phyloP scores from a whole-genome alignment of 2,329 filamentous ascomycete species.

The Verticillium dahliae region DNA sequence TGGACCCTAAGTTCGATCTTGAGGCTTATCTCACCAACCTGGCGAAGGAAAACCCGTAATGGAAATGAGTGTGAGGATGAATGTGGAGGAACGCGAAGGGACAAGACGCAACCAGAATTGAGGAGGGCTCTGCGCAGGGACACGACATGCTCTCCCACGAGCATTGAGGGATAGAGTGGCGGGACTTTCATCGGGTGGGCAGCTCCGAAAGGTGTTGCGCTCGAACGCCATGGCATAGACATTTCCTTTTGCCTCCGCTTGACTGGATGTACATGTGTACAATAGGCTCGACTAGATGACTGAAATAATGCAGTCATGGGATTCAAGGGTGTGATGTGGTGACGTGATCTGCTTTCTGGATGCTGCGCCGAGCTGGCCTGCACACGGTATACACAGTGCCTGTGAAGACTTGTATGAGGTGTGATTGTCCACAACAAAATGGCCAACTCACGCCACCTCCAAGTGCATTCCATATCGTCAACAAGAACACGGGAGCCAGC shows the following conservation, averaged over 20 bases:
- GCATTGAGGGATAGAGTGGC: not conserved
- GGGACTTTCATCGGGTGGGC: not conserved
- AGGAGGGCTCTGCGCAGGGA: constrained; percentile 10
- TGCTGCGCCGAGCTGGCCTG: not conserved
- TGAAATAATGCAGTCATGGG: constrained; percentile 6
- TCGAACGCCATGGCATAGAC: constrained; percentile 40
- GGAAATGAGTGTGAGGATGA: constrained; percentile 12
- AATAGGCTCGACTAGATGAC: constrained; percentile 45
- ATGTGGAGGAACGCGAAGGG: constrained; percentile 18
- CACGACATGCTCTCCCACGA: constrained; percentile 1
- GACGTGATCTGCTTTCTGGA: not conserved
- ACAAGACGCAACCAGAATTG: constrained; percentile 15
- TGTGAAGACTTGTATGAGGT: too few species aligned
- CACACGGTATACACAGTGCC: too few species aligned
- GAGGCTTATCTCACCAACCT: constrained; percentile 73
- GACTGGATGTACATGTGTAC: constrained; percentile 46
- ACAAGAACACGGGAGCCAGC: not conserved
- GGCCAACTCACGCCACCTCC: too few species aligned
- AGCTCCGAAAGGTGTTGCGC: constrained; percentile 29
- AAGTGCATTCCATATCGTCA: not conserved
- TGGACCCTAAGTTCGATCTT: constrained; percentile 87
- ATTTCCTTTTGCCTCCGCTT: constrained; percentile 38
- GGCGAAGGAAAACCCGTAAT: constrained; percentile 43
- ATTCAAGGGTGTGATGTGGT: not conserved
- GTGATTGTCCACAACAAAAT: too few species aligned